Percentiles rank a stretch among this genome's conserved stretches.
Conservation (phyloP, 345 rosid genomes). For the Aurinia saxatilis region DNA sequence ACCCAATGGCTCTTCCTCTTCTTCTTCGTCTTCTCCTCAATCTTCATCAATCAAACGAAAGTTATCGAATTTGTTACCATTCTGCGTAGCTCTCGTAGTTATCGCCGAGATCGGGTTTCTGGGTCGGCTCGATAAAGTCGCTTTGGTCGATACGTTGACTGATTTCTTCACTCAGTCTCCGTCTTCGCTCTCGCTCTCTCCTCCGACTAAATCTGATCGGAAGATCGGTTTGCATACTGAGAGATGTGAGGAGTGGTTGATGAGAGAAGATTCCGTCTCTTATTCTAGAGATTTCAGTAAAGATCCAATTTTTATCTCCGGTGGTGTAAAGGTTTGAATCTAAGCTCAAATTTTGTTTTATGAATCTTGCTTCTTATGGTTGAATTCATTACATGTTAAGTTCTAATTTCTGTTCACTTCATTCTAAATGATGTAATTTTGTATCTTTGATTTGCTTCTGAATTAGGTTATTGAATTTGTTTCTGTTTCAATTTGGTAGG, state of each 20-base stretch:
- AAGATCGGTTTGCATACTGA: constrained; percentile 24
- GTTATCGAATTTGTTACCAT: constrained; percentile 52
- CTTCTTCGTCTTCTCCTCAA: constrained; percentile 8
- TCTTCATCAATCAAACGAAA: constrained; percentile 37
- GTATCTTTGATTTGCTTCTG: too few relatives aligned
- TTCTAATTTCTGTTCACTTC: neutral
- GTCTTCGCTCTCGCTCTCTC: neutral
- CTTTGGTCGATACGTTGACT: constrained; percentile 63
- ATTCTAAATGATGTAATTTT: too few relatives aligned
- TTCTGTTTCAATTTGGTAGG: constrained; percentile 43
- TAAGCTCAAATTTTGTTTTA: neutral
- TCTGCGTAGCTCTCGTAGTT: constrained; percentile 62
- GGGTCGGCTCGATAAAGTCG: constrained; percentile 71
- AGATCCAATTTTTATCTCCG: constrained; percentile 61
- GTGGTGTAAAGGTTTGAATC: constrained; percentile 37
- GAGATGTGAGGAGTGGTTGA: constrained; percentile 76
- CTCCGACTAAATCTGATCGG: neutral
- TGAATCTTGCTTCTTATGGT: neutral
- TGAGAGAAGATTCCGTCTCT: constrained; percentile 52
- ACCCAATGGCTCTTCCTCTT: constrained; percentile 30
- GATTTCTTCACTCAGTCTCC: constrained; percentile 41
- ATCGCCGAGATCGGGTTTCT: constrained; percentile 70
- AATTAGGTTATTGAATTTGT: too few relatives aligned
- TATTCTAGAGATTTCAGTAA: constrained; percentile 68
- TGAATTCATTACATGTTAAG: neutral